phyloP scores from a whole-genome alignment of 495 filamentous ascomycete species.

The Trichoderma gamsii region DNA sequence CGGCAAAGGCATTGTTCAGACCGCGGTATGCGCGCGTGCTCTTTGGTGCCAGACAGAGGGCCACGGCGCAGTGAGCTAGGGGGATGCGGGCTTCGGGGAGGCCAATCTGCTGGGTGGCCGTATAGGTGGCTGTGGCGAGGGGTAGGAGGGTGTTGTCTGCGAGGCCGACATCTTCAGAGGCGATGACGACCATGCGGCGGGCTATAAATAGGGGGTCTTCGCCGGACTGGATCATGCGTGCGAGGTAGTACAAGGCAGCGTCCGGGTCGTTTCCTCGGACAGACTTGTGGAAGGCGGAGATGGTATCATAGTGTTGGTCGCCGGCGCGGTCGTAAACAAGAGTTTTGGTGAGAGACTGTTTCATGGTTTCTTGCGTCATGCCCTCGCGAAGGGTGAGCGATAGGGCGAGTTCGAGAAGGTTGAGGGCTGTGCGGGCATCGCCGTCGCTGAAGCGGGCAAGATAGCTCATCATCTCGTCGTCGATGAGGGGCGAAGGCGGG shows the following conservation, averaged over 20 bases:
- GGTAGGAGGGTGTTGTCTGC: conserved; percentile 82
- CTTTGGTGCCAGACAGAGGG: conserved; percentile 76
- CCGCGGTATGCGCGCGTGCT: conserved; percentile 80
- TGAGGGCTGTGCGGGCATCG: conserved; percentile 86
- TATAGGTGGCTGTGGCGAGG: conserved; percentile 76
- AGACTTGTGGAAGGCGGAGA: conserved; percentile 95
- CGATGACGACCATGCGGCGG: conserved; percentile 82
- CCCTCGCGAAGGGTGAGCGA: conserved; percentile 35
- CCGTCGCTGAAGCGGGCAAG: conserved; percentile 82
- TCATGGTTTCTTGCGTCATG: conserved; percentile 61
- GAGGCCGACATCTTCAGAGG: conserved; percentile 85
- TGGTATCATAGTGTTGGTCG: conserved; percentile 93
- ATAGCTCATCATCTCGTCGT: conserved; percentile 71
- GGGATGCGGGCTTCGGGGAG: conserved; percentile 94
- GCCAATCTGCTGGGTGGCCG: conserved; percentile 81
- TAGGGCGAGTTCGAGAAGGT: conserved; percentile 84
- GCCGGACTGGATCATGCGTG: conserved; percentile 91
- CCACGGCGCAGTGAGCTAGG: conserved; percentile 78
- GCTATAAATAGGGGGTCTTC: conserved; percentile 93
- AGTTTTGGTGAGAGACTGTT: conserved; percentile 76
- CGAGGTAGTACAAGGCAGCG: conserved; percentile 86
- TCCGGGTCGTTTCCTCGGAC: conserved; percentile 81
- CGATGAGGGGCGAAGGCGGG: conserved; percentile 53
- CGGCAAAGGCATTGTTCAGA: conserved; percentile 68
- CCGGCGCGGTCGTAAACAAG: conserved; percentile 91